Base-by-base conservation (phyloP, 2,329 filamentous ascomycete species). In the Diaporthe vaccinii region DNA sequence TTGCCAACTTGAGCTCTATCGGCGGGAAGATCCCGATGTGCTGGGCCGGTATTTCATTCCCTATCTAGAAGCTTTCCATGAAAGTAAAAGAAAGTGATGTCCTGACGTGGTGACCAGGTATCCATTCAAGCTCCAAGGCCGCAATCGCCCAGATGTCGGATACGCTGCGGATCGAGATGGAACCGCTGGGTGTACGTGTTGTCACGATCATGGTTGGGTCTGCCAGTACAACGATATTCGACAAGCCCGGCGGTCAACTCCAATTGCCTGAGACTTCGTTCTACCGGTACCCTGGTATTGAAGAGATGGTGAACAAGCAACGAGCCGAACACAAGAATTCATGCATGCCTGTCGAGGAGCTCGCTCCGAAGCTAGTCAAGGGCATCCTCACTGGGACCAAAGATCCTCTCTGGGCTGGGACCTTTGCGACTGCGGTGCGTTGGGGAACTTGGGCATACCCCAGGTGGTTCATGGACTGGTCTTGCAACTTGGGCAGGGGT, bases 1-100 rank as follows among this genome's bases (percentile, higher is more conserved):
- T 72, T 57, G 67, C 67, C 25, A 75, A 75, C 22, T 28, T 72
- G 17, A 75, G 57, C 73, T 75, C 73, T 3, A 51, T 75, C 4
- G 67, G 55, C 28, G 9, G 46, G 36, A 71, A 46, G 31, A 55
- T 67, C 15, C 59, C 59, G 3, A 62, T 62, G 73, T 72, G 67
- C 31, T 75, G 73, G 73, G 73, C 67, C 15, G 73, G 59, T 62
- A 46, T 1, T 7, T 25, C 36, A 1, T 1, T 15, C 36, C 59
- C 34, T 25, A 41, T 2, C 17, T 3, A 3, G 8, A 53, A 12
- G 2, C 25, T 25, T 10, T 25, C 53, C 7, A 12, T n/a, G n/a
- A n/a, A 22, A 2, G 20, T 7, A 34, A 15, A 58, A 12, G 12
- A 51, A 53, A 15, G 9, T 39, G 2, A 20, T 28, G 31, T 7